Evolutionary conservation across 192 early-diverging fungal species (phyloP), one percentile per base, ranked within the genome.

Genomic region (Mortierella alpina): DNA sequence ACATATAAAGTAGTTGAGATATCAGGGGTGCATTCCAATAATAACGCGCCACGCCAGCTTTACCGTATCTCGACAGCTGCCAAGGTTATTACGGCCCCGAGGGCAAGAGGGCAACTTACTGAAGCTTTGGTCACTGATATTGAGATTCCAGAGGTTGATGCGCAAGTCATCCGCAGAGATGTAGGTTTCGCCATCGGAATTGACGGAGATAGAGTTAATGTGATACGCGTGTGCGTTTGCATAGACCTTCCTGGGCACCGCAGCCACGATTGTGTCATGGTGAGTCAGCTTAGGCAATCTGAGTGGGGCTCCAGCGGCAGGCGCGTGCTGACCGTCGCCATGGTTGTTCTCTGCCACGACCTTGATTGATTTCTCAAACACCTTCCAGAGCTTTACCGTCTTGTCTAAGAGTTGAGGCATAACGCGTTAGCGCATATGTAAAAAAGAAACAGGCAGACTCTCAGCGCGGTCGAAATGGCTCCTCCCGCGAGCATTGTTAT

Each of bases 321-420:
- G 59, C 41, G 48, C 31, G 42, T 71, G 67, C 54, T 82, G 79
- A 13, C 93, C 92, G 56, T 94, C 92, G 40, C 89, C 88, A 41
- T 96, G 87, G 84, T 95, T 97, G 73, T 90, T 97, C 83, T 99
- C 98, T 2, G 96, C 86, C 39, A 99, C 95, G 18, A 97, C 89
- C 82, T 98, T 97, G 68, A 98, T 91, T 14, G 94, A 93, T 84
- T 98, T 98, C 84, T 99, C 96, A 89, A 95, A 98, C 18, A 99
- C 93, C 84, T 99, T 99, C 98, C 98, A 99, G 47, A 99, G 90
- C 86, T 99, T 99, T 84, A 99, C 96, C 45, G 98, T 99, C 84
- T 99, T 99, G 87, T 99, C 98, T 96, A 72, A 51, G 31, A 31
- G 31, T 1, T 31, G 31, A 31, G 31, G 31, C 31, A 31, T 31